Evolutionary conservation across 345 rosid genomes (phyloP).

Genomic region (Noccaea bulbosa): DNA sequence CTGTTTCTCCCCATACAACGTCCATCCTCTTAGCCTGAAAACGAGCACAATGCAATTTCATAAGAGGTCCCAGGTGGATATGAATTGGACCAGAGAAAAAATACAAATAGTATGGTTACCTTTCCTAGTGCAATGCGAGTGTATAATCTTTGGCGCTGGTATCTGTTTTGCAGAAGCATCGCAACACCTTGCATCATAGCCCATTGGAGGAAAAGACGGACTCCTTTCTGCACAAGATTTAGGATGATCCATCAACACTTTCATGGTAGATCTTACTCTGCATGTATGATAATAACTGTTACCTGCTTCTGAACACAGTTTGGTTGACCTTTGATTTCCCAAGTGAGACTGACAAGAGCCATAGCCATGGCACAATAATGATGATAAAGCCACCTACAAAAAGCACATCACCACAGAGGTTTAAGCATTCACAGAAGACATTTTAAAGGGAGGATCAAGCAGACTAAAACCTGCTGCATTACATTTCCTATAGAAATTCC

Average conservation of each 20-base stretch:
- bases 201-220: slow-evolving; percentile 96
- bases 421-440: neutral
- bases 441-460: neutral
- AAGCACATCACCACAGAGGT: slow-evolving; percentile 30
- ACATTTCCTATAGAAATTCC: no score
- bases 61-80: neutral
- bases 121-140: slow-evolving; percentile 98
- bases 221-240: slow-evolving; percentile 76
- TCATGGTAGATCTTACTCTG: slow-evolving; percentile 18
- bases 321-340: slow-evolving; percentile 98
- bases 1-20: slow-evolving; percentile 99
- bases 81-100: neutral
- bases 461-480: no score
- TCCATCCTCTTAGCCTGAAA: slow-evolving; percentile 98
- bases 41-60: slow-evolving; percentile 20
- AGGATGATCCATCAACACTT: slow-evolving; percentile 1
- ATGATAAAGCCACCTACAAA: slow-evolving; percentile 97
- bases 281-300: slow-evolving; percentile 33
- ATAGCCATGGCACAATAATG: slow-evolving; percentile 95
- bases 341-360: slow-evolving; percentile 98
- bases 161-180: slow-evolving; percentile 97
- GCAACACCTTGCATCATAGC: slow-evolving; percentile 99
- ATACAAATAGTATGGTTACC: slow-evolving; percentile 48
- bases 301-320: slow-evolving; percentile 98
- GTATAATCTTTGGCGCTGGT: slow-evolving; percentile 97